Percentiles rank a stretch among this genome's conserved stretches.
Conservation (phyloP, 495 filamentous ascomycete genomes). For the Aspergillus coremiiformis region DNA sequence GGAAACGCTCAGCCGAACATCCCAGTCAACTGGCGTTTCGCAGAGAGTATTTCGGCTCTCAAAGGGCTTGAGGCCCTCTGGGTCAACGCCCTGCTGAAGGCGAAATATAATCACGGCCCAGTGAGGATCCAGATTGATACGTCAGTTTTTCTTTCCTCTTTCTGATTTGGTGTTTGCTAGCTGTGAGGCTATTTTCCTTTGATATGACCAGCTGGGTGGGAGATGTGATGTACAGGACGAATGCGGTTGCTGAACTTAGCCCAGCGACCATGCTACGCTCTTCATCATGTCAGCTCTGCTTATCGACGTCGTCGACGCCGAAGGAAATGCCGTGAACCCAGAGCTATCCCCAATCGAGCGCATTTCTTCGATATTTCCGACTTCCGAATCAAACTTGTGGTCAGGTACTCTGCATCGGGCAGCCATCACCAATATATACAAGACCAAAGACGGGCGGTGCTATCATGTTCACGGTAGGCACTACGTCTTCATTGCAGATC, state of each 20-base stretch:
- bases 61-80: constrained; percentile 54
- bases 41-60: constrained; percentile 50
- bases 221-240: too few relatives aligned
- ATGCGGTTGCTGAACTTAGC: neutral
- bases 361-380: constrained; percentile 13
- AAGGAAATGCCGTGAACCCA: neutral
- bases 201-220: too few relatives aligned
- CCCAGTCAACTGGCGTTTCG: constrained; percentile 42
- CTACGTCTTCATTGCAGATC: too few relatives aligned
- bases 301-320: constrained; percentile 12
- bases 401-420: constrained; percentile 16
- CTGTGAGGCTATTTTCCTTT: too few relatives aligned
- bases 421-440: constrained; percentile 45
- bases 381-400: constrained; percentile 16
- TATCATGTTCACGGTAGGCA: constrained; percentile 44
- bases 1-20: constrained; percentile 4
- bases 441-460: constrained; percentile 43
- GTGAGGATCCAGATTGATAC: constrained; percentile 42
- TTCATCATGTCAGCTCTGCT: constrained; percentile 29
- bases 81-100: constrained; percentile 45
- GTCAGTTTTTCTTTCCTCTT: too few relatives aligned
- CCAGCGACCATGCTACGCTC: constrained; percentile 26
- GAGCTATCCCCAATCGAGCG: neutral
- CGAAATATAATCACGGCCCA: constrained; percentile 25
- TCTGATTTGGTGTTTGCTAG: too few relatives aligned